Conservation (phyloP, 116 monocot species). For the Trichopus zeylanicus region DNA sequence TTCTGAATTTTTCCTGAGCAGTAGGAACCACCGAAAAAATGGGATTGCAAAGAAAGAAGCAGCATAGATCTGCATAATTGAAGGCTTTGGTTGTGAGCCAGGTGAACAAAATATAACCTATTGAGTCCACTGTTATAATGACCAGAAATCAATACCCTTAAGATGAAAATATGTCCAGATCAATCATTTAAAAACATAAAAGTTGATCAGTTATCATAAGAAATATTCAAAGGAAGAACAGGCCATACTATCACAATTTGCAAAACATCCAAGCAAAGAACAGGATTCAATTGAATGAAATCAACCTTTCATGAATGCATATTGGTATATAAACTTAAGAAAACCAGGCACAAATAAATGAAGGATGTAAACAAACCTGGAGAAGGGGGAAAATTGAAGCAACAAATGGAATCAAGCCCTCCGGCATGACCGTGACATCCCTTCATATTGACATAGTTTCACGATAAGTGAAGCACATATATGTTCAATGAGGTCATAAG, state of each 20-base stretch:
- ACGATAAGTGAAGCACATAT: conserved; percentile 1
- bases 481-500: neutral
- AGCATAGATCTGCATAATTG: conserved; percentile 66
- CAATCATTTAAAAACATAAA: too few species aligned
- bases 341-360: neutral
- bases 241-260: too few species aligned
- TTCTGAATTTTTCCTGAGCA: conserved; percentile 46
- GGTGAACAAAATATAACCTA: neutral
- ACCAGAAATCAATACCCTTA: too few species aligned
- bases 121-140: neutral
- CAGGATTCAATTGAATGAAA: too few species aligned
- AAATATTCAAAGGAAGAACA: too few species aligned
- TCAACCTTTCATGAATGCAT: neutral
- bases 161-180: too few species aligned
- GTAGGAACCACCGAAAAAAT: conserved; percentile 66
- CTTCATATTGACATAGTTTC: conserved; percentile 29
- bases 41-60: conserved; percentile 94
- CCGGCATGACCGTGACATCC: conserved; percentile 34
- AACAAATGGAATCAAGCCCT: conserved; percentile 82
- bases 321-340: neutral
- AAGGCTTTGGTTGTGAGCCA: neutral
- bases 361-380: conserved; percentile 39
- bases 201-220: too few species aligned
- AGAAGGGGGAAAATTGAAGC: conserved; percentile 80
- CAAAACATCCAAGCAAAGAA: too few species aligned